Evolutionary conservation across 2,329 filamentous ascomycete species (phyloP), one percentile per base, ranked within the genome.

Genomic region (Xylariaceae sp.): DNA sequence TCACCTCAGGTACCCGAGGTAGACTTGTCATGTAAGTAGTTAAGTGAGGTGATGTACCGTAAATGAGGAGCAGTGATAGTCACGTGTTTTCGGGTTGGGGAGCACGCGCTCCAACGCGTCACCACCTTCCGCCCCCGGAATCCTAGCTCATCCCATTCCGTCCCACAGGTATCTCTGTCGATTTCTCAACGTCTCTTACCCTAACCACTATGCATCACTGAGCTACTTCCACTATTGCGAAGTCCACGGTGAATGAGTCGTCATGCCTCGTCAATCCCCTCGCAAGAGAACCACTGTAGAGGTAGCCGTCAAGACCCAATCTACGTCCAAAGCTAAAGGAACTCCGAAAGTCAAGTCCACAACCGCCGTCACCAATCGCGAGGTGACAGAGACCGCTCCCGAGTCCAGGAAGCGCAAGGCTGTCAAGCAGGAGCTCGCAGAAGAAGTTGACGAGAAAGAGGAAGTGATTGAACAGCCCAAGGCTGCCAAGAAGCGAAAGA

Each of bases 401-500:
- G 46, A 54, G 4, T 43, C 39, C 18, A 46, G 44, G 15, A 67
- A 65, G 45, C 51, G 63, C 15, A 52, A 50, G 22, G 18, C 43
- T 34, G 32, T 38, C 39, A 64, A 68, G 44, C 57, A 52, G 17
- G 52, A 59, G 22, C 47, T 49, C 24, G 35, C 7, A 7, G 35
- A 26, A 6, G 44, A 48, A 38, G n/a, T n/a, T n/a, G n/a, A n/a
- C n/a, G 56, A 53, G 18, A 41, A 52, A 19, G 46, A 45, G 16
- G 45, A 44, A 22, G 32, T 38, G 9, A 45, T 44, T 17, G 33
- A 35, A n/a, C 41, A 43, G 11, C 19, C 29, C 24, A 45, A 48
- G n/a, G 22, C 42, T 9, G 39, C 36, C 15, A 76, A 75, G 60
- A 76, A 74, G 56, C 63, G 65, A 46, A 69, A 62, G 50, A 62